phyloP scores from a whole-genome alignment of 1,139 yeast species.

The Sugiyamaella xylanicola region DNA sequence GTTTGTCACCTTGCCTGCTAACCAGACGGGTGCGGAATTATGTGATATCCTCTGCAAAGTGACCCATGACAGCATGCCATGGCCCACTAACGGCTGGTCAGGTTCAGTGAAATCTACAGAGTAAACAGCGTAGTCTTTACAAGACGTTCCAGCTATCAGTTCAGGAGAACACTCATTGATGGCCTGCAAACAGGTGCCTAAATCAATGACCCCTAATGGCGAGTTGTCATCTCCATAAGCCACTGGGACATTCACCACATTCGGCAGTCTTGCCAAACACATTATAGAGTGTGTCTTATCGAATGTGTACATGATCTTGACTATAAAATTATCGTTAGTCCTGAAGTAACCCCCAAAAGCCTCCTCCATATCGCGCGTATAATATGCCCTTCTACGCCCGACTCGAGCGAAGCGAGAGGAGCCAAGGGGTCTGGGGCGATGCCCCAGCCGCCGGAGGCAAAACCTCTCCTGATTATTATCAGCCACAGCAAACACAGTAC shows the following conservation, averaged over 20 bases:
- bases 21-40: constrained; percentile 19
- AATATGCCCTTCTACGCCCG: too few relatives aligned
- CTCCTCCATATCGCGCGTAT: too few relatives aligned
- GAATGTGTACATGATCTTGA: constrained; percentile 44
- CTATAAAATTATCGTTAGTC: constrained; percentile 22
- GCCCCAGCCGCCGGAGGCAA: too few relatives aligned
- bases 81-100: constrained; percentile 45
- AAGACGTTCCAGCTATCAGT: constrained; percentile 36
- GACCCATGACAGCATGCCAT: constrained; percentile 44
- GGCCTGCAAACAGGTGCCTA: constrained; percentile 40
- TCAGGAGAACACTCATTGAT: constrained; percentile 44
- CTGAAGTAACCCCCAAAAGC: too few relatives aligned
- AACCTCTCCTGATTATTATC: too few relatives aligned
- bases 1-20: constrained; percentile 28
- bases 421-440: too few relatives aligned
- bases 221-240: constrained; percentile 32
- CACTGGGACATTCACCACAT: constrained; percentile 34
- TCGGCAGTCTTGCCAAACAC: constrained; percentile 40
- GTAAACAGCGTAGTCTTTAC: constrained; percentile 45
- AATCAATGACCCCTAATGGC: constrained; percentile 40
- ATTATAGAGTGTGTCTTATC: constrained; percentile 37
- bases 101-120: constrained; percentile 46
- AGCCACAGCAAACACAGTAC: too few relatives aligned
- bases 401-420: too few relatives aligned
- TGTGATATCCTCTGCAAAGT: constrained; percentile 26